Evolutionary conservation across 2,329 filamentous ascomycete genomes (phyloP), one percentile per base, ranked within the genome.

Genomic region (Ceratocystis eucalypticola): DNA sequence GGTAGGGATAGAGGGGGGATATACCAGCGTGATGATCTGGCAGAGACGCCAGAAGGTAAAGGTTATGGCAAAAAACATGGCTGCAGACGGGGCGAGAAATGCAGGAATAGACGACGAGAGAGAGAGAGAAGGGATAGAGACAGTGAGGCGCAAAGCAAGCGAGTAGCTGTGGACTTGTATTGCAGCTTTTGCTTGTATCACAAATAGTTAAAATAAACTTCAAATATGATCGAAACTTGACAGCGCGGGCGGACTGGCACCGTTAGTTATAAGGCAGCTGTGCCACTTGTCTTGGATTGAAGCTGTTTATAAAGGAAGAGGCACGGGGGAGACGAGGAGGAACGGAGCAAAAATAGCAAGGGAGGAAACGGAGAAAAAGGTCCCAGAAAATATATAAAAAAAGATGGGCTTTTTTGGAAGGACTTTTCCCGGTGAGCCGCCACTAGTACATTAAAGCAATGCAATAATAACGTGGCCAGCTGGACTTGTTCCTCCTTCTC

Each of bases 11-110:
- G 55, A 28, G 50, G 50, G 41, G 22, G n/a, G 64, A 71, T 79
- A 72, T 78, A 87, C 84, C 76, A 87, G 71, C 55, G 84, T 86
- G 70, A 85, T 65, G 73, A 87, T 86, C 74, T 87, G 79, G 71
- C 80, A 72, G 71, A 86, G 79, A 71, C 85, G 82, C 78, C 81
- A 85, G 71, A 81, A 82, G 74, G 83, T 78, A 75, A 87, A 87
- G 70, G 85, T 77, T 69, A 87, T 73, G 70, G 82, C 83, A 76
- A 85, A 86, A 57, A 86, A 69, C 84, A 87, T 87, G 70, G 71
- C 76, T 76, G 71, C 71, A 62, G 44, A 4, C 15, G 6, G 17
- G n/a, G 7, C n/a, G 46, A 63, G 44, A 22, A 45, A 46, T 55
- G 30, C 20, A 41, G 61, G 45, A 45, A 41, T 12, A 12, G 48